Evolutionary conservation across 2,329 filamentous ascomycete species (phyloP), one percentile per base, ranked within the genome.

Genomic region (Talaromyces sp.): DNA sequence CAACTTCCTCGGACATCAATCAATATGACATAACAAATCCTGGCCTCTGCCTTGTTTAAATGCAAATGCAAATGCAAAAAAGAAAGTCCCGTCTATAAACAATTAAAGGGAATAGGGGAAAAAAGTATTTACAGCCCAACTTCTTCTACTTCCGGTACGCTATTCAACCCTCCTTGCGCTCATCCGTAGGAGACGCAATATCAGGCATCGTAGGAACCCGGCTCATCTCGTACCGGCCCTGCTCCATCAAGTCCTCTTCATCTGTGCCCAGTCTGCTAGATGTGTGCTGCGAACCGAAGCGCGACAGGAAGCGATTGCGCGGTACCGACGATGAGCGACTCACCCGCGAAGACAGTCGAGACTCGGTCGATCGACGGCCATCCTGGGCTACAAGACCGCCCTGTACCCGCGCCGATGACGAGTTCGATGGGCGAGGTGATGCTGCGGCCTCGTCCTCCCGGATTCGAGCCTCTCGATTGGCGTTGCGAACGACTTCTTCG

Each of bases 251-350:
- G 63, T 82, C 75, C 2, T 71, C 77, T 8, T 78, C 68, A 36
- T 70, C 69, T 42, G 34, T 42, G 16, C 36, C 40, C 18, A 51
- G 42, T 6, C 56, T 42, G 9, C 65, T 67, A 56, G 65, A 67
- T 57, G 66, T 60, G 56, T 65, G 30, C 68, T 74, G 59, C 73
- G 73, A 34, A 70, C 68, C 2, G n/a, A 71, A 68, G n/a, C 85
- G 81, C 40, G 81, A 76, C 72, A 89, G 86, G 76, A 89, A 89
- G 2, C 86, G 81, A 65, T 87, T 87, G 6, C 83, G 81, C 61
- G 86, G 84, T 5, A 76, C 75, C 5, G 79, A 70, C 60, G 62
- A 75, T 23, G 65, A 70, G 33, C 70, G 68, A 65, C 67, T 78
- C 63, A 66, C 71, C 36, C 18, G 64, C 62, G 61, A 62, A 62